Evolutionary conservation across 345 rosid species (phyloP).

Genomic region (Populus simonii): DNA sequence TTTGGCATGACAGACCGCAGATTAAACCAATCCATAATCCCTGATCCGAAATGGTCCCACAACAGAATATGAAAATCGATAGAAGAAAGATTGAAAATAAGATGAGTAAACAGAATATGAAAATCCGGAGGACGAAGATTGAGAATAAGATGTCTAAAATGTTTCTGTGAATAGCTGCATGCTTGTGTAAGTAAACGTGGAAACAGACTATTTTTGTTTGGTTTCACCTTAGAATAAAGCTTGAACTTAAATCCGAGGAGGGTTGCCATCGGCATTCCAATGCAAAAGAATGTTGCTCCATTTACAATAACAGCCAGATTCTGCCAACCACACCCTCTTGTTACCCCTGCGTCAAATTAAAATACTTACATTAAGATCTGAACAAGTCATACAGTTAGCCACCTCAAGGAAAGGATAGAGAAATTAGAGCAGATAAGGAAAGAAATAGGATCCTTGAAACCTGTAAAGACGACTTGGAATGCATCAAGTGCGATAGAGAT

Average conservation of each 20-base stretch:
- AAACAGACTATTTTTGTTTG: neutral
- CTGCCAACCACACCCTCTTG: constrained; percentile 84
- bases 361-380: neutral
- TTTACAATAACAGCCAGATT: constrained; percentile 50
- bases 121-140: neutral
- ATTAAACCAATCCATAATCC: constrained; percentile 79
- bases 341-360: constrained; percentile 43
- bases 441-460: constrained; percentile 16
- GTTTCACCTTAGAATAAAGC: constrained; percentile 44
- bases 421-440: neutral
- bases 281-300: constrained; percentile 45
- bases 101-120: neutral
- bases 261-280: constrained; percentile 49
- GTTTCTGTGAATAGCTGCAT: too few relatives aligned
- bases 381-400: neutral
- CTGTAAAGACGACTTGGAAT: constrained; percentile 63
- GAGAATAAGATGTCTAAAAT: too few relatives aligned
- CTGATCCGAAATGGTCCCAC: constrained; percentile 18
- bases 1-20: constrained; percentile 52
- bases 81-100: neutral
- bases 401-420: neutral
- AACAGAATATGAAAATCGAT: neutral
- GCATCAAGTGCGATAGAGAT: constrained; percentile 55
- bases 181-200: too few relatives aligned
- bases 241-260: constrained; percentile 55